Evolutionary conservation across 306 rosid genomes (phyloP).

Genomic region (Castanopsis chinensis): DNA sequence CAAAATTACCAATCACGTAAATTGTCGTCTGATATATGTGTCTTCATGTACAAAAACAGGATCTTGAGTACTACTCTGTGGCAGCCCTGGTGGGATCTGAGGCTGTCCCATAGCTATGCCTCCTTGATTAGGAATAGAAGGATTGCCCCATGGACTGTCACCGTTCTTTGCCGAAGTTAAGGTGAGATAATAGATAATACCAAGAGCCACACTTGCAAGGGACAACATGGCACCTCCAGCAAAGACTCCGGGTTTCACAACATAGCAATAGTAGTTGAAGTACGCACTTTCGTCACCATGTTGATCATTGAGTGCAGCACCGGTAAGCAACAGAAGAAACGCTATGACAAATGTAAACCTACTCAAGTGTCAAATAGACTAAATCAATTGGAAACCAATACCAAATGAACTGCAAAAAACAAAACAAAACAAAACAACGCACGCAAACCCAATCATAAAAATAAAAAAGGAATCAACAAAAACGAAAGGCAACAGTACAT

Average conservation of each 20-base stretch:
- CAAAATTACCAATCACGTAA: constrained; percentile 45
- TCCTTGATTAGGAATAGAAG: constrained; percentile 49
- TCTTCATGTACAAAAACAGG: constrained; percentile 93
- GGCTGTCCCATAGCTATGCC: constrained; percentile 87
- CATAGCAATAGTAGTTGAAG: constrained; percentile 67
- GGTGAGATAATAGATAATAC: constrained; percentile 52
- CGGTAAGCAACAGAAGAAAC: constrained; percentile 47
- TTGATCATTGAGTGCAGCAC: constrained; percentile 63
- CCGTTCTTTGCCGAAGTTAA: constrained; percentile 41
- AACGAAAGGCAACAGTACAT: no score
- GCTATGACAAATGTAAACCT: constrained; percentile 50
- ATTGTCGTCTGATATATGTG: constrained; percentile 78
- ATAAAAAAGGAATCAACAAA: no score
- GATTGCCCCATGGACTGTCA: constrained; percentile 25
- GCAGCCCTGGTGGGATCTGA: constrained; percentile 53
- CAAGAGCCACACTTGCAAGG: constrained; percentile 60
- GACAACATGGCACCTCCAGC: constrained; percentile 59
- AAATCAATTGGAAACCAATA: not conserved
- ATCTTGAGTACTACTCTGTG: constrained; percentile 23
- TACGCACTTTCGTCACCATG: constrained; percentile 45
- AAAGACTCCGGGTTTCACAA: constrained; percentile 81
- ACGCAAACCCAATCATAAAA: rapidly evolving
- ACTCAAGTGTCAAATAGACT: not conserved
- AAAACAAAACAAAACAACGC: no score
- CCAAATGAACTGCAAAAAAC: not conserved